Percentiles rank a stretch among this genome's conserved stretches.
phyloP scores from a whole-genome alignment of 352 stramenopile species.

The Phytophthora cactorum region DNA sequence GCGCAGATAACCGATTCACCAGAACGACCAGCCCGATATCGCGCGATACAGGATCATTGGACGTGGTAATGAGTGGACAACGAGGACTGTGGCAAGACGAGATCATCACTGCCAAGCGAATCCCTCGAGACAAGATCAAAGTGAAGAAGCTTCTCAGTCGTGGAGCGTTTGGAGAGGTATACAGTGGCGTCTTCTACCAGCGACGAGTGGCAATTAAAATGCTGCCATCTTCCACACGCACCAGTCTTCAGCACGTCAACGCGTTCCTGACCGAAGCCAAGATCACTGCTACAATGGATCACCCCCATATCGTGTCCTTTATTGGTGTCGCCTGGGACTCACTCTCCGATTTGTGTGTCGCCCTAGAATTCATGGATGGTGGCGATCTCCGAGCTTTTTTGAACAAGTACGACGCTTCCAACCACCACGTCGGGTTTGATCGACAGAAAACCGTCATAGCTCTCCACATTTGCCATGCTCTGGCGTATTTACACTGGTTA shows the following conservation, averaged over 20 bases:
- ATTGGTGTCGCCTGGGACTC: background rate
- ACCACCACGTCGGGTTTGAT: slow-evolving; percentile 18
- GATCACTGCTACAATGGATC: background rate
- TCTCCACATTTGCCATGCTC: slow-evolving; percentile 37
- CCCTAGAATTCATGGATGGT: slow-evolving; percentile 54
- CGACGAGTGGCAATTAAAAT: slow-evolving; percentile 45
- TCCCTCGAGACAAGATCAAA: slow-evolving; percentile 35
- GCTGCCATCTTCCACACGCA: slow-evolving; percentile 26
- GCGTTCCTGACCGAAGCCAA: slow-evolving; percentile 42
- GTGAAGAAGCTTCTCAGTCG: slow-evolving; percentile 28
- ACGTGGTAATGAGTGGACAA: no score
- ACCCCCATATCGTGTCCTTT: background rate
- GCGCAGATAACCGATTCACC: no score
- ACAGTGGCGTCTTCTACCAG: slow-evolving; percentile 28
- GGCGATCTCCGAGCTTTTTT: slow-evolving; percentile 2
- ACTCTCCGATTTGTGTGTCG: slow-evolving; percentile 37
- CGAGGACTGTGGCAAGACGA: slow-evolving; percentile 35
- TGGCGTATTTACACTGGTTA: slow-evolving; percentile 30
- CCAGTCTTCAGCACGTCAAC: slow-evolving; percentile 28
- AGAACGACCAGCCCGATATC: no score
- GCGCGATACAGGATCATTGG: no score
- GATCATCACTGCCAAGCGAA: slow-evolving; percentile 27
- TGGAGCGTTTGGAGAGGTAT: slow-evolving; percentile 48
- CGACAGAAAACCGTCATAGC: slow-evolving; percentile 28
- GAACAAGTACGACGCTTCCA: slow-evolving; percentile 13